A percentile compares a stretch with the other conserved stretches of the same genome.
Evolutionary conservation across 805 yeast genomes (phyloP).

Genomic region (Pichia ethanolica): DNA sequence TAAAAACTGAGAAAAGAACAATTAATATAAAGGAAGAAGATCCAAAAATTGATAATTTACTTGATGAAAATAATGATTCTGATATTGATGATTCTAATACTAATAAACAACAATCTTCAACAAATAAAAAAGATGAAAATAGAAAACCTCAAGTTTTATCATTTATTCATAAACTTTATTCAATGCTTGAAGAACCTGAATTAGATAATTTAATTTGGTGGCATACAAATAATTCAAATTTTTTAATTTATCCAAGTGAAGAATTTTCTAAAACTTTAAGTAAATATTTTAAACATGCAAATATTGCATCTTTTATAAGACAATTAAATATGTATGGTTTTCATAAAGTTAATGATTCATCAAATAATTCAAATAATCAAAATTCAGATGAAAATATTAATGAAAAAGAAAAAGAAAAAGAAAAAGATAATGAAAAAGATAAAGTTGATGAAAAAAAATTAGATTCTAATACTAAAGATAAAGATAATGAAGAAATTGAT

Average conservation of each 20-base stretch:
- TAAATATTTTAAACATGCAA: slow-evolving; percentile 71
- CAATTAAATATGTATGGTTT: slow-evolving; percentile 81
- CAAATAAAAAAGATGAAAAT: no score
- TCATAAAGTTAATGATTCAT: slow-evolving; percentile 57
- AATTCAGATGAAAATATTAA: neutral
- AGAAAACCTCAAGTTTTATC: slow-evolving; percentile 26
- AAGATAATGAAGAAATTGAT: neutral
- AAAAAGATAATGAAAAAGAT: neutral
- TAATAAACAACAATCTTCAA: neutral
- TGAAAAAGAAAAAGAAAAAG: neutral
- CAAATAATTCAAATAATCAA: slow-evolving; percentile 15
- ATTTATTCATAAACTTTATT: slow-evolving; percentile 84
- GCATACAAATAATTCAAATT: slow-evolving; percentile 59
- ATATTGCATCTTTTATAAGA: slow-evolving; percentile 70
- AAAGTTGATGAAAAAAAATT: neutral
- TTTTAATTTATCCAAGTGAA: slow-evolving; percentile 77
- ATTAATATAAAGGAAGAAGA: no score
- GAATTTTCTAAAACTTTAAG: slow-evolving; percentile 70
- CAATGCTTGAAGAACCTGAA: slow-evolving; percentile 76
- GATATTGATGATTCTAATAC: no score
- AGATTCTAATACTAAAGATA: neutral
- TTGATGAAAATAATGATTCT: no score
- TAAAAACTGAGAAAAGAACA: no score
- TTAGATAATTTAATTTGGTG: slow-evolving; percentile 80
- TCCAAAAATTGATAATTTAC: no score